These are phyloP conservation scores for Starmera dryadoides DNA, from an alignment of 805 yeast genomes.

Conservation along the genomic window DNA sequence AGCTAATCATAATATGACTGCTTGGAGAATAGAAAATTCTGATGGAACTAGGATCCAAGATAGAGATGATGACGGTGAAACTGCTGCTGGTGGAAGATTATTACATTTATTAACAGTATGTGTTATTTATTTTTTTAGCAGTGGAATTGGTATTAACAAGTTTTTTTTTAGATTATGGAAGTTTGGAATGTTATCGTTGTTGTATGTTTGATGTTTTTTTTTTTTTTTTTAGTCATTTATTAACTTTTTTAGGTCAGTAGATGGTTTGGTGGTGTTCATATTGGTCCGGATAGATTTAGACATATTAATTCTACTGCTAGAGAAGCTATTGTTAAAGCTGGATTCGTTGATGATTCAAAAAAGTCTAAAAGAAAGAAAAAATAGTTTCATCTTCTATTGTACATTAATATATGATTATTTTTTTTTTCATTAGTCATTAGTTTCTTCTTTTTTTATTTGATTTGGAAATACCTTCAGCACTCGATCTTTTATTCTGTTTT, in stretches of 20 bases:
- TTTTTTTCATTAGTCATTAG: too few relatives aligned
- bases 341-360: constrained; percentile 28
- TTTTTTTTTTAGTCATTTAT: not conserved
- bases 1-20: constrained; percentile 78
- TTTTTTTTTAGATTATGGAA: constrained; percentile 44
- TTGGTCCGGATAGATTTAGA: constrained; percentile 92
- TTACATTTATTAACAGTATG: constrained; percentile 56
- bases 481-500: constrained; percentile 2
- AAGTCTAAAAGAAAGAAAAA: constrained; percentile 22
- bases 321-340: constrained; percentile 69
- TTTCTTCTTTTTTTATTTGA: constrained; percentile 11
- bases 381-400: not conserved
- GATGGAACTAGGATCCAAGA: constrained; percentile 62
- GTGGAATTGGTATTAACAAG: not conserved
- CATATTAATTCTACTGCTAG: constrained; percentile 88
- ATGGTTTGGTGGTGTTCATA: constrained; percentile 89
- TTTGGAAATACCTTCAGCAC: constrained; percentile 5
- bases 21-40: constrained; percentile 63
- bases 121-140: not conserved
- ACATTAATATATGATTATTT: too few relatives aligned
- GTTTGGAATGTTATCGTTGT: constrained; percentile 76
- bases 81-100: constrained; percentile 90
- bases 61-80: constrained; percentile 95
- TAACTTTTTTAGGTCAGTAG: constrained; percentile 46
- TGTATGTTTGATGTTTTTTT: constrained; percentile 25